Evolutionary conservation across 1,139 yeast genomes (phyloP).

Genomic region (Saccharomyces pastorianus): DNA sequence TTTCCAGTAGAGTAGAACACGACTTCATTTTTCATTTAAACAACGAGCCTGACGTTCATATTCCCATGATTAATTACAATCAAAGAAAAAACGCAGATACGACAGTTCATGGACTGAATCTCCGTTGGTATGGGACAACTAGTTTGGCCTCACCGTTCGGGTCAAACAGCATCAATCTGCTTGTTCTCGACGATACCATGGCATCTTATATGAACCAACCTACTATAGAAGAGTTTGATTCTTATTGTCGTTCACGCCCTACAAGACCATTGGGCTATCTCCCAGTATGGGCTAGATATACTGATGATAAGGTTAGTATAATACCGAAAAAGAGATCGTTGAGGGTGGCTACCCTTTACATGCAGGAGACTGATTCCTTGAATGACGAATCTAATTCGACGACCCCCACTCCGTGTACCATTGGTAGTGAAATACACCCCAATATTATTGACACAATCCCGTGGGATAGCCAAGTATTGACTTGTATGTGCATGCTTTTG

Average conservation of each 20-base stretch:
- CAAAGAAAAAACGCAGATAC: constrained; percentile 25
- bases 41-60: constrained; percentile 3
- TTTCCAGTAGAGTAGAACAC: constrained; percentile 17
- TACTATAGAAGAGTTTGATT: constrained; percentile 12
- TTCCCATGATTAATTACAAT: constrained; percentile 17
- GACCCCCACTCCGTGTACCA: background rate
- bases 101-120: constrained; percentile 16
- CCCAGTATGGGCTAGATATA: constrained; percentile 28
- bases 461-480: constrained; percentile 28
- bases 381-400: constrained; percentile 4
- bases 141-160: constrained; percentile 30
- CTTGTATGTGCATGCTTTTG: constrained; percentile 33
- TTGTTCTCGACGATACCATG: constrained; percentile 29
- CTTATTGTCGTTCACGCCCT: constrained; percentile 7
- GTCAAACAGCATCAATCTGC: constrained; percentile 22
- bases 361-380: constrained; percentile 16
- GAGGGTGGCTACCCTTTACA: constrained; percentile 29
- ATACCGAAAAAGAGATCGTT: constrained; percentile 30
- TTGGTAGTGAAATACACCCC: background rate
- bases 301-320: constrained; percentile 25
- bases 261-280: constrained; percentile 20
- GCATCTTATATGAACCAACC: constrained; percentile 25
- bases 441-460: constrained; percentile 24
- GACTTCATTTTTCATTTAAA: constrained; percentile 15
- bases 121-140: constrained; percentile 31